Conservation (phyloP, 2,329 filamentous ascomycete species). For the Colletotrichum sp. region DNA sequence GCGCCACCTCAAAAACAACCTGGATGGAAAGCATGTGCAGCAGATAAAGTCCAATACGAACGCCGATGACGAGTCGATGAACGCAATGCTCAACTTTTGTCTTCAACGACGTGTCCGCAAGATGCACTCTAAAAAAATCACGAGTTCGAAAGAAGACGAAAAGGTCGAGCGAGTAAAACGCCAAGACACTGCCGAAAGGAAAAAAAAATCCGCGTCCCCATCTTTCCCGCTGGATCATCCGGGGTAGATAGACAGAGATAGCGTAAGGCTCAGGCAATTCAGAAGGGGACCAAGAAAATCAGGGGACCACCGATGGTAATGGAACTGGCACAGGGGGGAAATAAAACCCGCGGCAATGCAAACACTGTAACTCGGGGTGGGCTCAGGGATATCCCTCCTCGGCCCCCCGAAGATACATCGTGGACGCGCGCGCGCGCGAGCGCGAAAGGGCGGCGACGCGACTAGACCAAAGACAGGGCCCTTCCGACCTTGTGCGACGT, state of each 20-base stretch:
- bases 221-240: neutral
- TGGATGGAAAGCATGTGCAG: neutral
- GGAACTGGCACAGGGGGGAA: neutral
- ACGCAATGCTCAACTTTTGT: neutral
- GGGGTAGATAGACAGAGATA: neutral
- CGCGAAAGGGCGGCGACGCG: neutral
- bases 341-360: neutral
- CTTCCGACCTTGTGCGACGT: neutral
- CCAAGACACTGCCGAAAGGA: neutral
- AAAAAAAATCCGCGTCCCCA: neutral
- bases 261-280: neutral
- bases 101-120: neutral
- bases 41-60: neutral
- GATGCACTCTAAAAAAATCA: neutral
- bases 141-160: neutral
- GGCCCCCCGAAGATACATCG: neutral
- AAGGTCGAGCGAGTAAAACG: neutral
- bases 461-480: neutral
- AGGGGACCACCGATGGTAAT: neutral
- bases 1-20: neutral
- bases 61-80: neutral
- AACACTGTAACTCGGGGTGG: neutral
- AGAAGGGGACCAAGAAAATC: neutral
- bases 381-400: neutral
- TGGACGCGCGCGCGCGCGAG: neutral